Conservation (phyloP, 768 basidiomycete species). For the Suillus bovinus region DNA sequence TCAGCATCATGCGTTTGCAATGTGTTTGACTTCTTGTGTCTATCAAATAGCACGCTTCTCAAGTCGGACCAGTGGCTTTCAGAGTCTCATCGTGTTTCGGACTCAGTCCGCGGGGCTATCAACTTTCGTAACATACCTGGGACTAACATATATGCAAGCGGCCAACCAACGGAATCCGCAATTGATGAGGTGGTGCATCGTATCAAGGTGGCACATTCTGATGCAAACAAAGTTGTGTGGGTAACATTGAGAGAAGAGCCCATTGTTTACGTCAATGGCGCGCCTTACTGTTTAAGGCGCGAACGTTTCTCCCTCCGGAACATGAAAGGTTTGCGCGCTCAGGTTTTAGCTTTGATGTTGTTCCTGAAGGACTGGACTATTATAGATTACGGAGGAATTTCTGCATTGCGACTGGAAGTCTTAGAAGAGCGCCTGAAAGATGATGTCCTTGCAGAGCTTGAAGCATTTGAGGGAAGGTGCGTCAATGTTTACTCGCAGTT, state of each 20-base stretch:
- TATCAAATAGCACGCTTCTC: slow-evolving; percentile 62
- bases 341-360: not conserved
- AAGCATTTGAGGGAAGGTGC: slow-evolving; percentile 80
- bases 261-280: slow-evolving; percentile 89
- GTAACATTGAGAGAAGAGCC: slow-evolving; percentile 93
- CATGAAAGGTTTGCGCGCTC: slow-evolving; percentile 72
- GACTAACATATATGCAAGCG: slow-evolving; percentile 86
- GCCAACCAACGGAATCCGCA: slow-evolving; percentile 87
- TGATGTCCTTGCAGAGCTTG: slow-evolving; percentile 84
- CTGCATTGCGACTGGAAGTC: slow-evolving; percentile 82
- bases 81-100: slow-evolving; percentile 63
- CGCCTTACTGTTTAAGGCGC: slow-evolving; percentile 85
- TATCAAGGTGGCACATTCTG: slow-evolving; percentile 61
- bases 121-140: slow-evolving; percentile 87
- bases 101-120: slow-evolving; percentile 86
- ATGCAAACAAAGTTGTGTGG: slow-evolving; percentile 74
- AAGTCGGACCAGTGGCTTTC: slow-evolving; percentile 93
- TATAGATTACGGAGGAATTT: slow-evolving; percentile 93
- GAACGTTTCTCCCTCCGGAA: slow-evolving; percentile 88
- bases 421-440: slow-evolving; percentile 88
- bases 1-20: slow-evolving; percentile 17
- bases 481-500: slow-evolving; percentile 13
- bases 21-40: slow-evolving; percentile 1
- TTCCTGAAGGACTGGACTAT: slow-evolving; percentile 2
- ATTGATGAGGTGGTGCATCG: slow-evolving; percentile 75